Percentiles rank a stretch among this genome's conserved stretches.
Conservation (phyloP, 768 basidiomycete species). For the Chalciporus pseudorubinellus region DNA sequence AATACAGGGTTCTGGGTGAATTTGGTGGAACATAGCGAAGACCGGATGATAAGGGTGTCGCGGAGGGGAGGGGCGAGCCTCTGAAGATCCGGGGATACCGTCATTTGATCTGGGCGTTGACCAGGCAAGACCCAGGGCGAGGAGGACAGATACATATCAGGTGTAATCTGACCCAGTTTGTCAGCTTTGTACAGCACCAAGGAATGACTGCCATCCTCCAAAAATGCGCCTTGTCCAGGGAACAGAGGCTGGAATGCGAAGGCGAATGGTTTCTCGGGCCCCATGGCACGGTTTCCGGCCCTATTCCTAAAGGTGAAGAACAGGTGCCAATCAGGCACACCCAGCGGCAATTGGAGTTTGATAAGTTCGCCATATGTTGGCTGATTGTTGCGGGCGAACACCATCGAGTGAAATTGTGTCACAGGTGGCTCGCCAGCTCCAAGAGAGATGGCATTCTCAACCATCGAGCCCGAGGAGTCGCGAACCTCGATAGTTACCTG, state of each 20-base stretch:
- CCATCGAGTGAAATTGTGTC: slow-evolving; percentile 84
- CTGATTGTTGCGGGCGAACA: slow-evolving; percentile 82
- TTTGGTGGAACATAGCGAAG: slow-evolving; percentile 88
- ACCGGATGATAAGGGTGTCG: slow-evolving; percentile 79
- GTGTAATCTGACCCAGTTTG: slow-evolving; percentile 55
- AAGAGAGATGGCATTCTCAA: slow-evolving; percentile 73
- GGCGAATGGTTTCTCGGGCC: slow-evolving; percentile 77
- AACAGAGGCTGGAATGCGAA: slow-evolving; percentile 91
- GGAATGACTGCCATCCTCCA: slow-evolving; percentile 87
- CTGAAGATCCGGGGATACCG: slow-evolving; percentile 57
- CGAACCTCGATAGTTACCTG: slow-evolving; percentile 91
- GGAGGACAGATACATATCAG: slow-evolving; percentile 70
- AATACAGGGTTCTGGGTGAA: slow-evolving; percentile 90
- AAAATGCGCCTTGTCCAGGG: slow-evolving; percentile 68
- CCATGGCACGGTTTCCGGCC: slow-evolving; percentile 46
- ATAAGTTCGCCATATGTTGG: slow-evolving; percentile 94
- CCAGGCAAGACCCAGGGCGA: slow-evolving; percentile 58
- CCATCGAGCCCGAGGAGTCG: slow-evolving; percentile 60
- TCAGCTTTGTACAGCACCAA: slow-evolving; percentile 85
- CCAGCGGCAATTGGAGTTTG: slow-evolving; percentile 75
- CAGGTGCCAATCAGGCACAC: slow-evolving; percentile 78
- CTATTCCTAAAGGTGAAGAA: slow-evolving; percentile 93
- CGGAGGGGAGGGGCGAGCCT: slow-evolving; percentile 65
- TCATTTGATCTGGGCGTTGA: slow-evolving; percentile 58
- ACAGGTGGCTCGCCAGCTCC: slow-evolving; percentile 84